These are phyloP conservation scores for Wickerhamomyces tratensis DNA, from an alignment of 805 yeast genomes.

Conservation along the genomic window DNA sequence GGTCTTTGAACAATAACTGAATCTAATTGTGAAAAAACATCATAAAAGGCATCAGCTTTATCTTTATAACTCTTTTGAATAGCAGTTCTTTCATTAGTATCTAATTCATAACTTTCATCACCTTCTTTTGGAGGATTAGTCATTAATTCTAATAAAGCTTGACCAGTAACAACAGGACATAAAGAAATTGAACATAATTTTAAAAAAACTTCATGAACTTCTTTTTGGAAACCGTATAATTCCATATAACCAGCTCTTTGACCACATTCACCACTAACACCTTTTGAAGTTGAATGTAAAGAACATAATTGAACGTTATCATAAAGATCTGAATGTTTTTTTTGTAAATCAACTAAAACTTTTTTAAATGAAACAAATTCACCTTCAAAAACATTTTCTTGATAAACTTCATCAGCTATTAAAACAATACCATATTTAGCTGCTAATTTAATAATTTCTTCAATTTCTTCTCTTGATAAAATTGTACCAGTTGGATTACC, in stretches of 20 bases:
- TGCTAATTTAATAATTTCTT: conserved; percentile 65
- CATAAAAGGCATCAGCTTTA: conserved; percentile 57
- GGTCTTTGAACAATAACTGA: conserved; percentile 85
- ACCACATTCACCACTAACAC: conserved; percentile 98
- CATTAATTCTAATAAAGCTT: conserved; percentile 88
- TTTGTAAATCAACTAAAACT: conserved; percentile 58
- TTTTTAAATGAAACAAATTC: conserved; percentile 79
- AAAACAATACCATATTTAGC: conserved; percentile 78
- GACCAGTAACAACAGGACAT: conserved; percentile 94
- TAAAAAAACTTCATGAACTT: conserved; percentile 59
- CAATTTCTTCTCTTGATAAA: conserved; percentile 54
- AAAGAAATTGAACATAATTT: conserved; percentile 86
- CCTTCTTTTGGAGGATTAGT: conserved; percentile 81
- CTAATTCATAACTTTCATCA: conserved; percentile 62
- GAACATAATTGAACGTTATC: conserved; percentile 82
- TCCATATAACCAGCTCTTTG: conserved; percentile 99
- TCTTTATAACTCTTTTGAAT: conserved; percentile 53
- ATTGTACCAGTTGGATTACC: conserved; percentile 98
- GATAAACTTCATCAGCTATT: conserved; percentile 97
- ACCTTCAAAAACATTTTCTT: conserved; percentile 79
- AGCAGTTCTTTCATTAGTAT: conserved; percentile 46
- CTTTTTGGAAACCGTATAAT: conserved; percentile 66
- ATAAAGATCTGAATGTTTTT: conserved; percentile 43
- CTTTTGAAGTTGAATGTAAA: conserved; percentile 95
- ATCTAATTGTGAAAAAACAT: conserved; percentile 68